Percentiles rank a stretch among this genome's conserved stretches.
These are phyloP conservation scores for Phtheirospermum japonicum DNA, from an alignment of 257 asterid species.

Conservation along the genomic window DNA sequence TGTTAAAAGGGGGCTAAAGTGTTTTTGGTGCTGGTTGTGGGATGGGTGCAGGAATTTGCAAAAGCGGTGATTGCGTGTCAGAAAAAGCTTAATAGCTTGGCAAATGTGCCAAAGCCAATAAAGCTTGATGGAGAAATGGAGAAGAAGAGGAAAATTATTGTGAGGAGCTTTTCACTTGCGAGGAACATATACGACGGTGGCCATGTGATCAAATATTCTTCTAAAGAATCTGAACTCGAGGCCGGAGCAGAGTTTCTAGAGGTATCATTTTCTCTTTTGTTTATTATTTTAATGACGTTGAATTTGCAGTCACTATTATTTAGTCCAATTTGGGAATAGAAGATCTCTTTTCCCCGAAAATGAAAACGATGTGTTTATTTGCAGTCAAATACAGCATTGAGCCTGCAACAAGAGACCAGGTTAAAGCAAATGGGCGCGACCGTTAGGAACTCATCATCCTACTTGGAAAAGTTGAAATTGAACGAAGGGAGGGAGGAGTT, in stretches of 20 bases:
- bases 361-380: not conserved
- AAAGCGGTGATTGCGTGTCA: slow-evolving; percentile 68
- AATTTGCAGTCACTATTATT: no score
- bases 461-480: slow-evolving; percentile 44
- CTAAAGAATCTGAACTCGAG: slow-evolving; percentile 52
- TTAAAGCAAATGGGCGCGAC: slow-evolving; percentile 87
- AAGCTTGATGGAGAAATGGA: slow-evolving; percentile 44
- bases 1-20: no score
- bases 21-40: not conserved
- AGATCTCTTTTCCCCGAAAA: no score
- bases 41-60: slow-evolving; percentile 51
- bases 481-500: slow-evolving; percentile 53
- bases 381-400: slow-evolving; percentile 65
- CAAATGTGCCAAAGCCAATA: slow-evolving; percentile 28
- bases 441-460: slow-evolving; percentile 54
- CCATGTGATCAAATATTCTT: slow-evolving; percentile 17
- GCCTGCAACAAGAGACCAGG: slow-evolving; percentile 61
- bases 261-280: slow-evolving; percentile 45
- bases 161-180: slow-evolving; percentile 57
- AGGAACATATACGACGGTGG: slow-evolving; percentile 45
- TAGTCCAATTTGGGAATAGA: no score
- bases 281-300: no score
- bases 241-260: slow-evolving; percentile 78
- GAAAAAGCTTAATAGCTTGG: slow-evolving; percentile 42
- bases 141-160: slow-evolving; percentile 44